Evolutionary conservation across 2,329 filamentous ascomycete genomes (phyloP).

Genomic region (Microdochium nivale): DNA sequence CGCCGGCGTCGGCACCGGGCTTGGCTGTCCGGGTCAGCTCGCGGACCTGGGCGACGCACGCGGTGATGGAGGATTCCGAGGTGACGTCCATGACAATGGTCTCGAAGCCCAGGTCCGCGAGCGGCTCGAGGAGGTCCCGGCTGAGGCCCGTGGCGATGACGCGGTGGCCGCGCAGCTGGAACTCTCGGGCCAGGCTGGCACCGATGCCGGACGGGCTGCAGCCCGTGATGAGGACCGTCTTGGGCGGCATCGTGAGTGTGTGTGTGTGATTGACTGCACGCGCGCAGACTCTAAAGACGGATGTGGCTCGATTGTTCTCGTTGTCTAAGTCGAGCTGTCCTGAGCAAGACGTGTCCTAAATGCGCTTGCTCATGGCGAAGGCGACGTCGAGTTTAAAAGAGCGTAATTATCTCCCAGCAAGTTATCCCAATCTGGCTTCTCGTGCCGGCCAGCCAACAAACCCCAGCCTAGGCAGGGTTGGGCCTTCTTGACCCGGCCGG

Average conservation of each 20-base stretch:
- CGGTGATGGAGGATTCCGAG: conserved; percentile 9
- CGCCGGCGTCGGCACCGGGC: not conserved
- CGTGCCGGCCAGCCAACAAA: no score
- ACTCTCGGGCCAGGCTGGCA: conserved; percentile 15
- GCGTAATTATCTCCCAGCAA: no score
- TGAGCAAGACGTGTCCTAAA: no score
- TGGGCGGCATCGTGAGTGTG: conserved; percentile 10
- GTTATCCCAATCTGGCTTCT: no score
- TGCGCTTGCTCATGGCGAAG: no score
- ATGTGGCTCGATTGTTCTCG: no score
- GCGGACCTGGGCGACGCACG: conserved; percentile 7
- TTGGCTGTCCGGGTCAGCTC: conserved; percentile 3
- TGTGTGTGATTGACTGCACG: no score
- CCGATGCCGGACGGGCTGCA: conserved; percentile 16
- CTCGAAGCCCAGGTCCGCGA: conserved; percentile 8
- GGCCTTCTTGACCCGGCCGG: no score
- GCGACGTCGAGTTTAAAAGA: no score
- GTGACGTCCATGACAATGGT: conserved; percentile 16
- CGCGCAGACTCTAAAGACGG: no score
- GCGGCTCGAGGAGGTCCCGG: conserved; percentile 2
- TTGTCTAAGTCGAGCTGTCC: no score
- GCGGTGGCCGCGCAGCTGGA: conserved; percentile 17
- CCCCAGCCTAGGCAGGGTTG: no score
- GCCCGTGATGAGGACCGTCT: conserved; percentile 18
- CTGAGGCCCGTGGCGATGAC: conserved; percentile 18